These are phyloP conservation scores for Boeremia lycopersici DNA, from an alignment of 2,329 filamentous ascomycete species.

Conservation along the genomic window DNA sequence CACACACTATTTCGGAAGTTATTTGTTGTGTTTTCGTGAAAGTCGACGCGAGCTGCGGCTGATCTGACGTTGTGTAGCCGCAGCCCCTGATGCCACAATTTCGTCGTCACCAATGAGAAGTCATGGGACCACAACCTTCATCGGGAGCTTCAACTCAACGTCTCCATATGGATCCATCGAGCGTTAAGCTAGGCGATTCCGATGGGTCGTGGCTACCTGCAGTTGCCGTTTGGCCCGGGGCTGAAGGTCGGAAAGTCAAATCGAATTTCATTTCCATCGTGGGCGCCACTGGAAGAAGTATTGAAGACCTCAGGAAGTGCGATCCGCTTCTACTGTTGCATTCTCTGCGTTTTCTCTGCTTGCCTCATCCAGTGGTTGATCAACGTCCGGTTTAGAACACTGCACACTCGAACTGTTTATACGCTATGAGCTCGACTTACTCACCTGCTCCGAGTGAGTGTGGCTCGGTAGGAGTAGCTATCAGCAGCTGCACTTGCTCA, in stretches of 20 bases:
- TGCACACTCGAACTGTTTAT: not conserved
- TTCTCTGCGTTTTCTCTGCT: not conserved
- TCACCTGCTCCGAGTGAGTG: slow-evolving; percentile 7
- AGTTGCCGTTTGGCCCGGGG: not conserved
- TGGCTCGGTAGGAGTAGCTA: not conserved
- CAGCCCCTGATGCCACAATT: not conserved
- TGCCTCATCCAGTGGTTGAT: not conserved
- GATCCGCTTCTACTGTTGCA: not conserved
- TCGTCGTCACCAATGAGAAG: slow-evolving; percentile 1
- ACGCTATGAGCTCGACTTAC: slow-evolving; percentile 1
- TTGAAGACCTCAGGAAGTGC: not conserved
- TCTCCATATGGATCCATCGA: not conserved
- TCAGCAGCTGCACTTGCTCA: not conserved
- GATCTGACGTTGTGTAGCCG: not conserved
- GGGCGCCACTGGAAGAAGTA: not conserved
- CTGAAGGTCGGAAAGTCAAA: not conserved
- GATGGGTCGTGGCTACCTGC: not conserved
- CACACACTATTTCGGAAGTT: not conserved
- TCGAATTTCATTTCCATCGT: not conserved
- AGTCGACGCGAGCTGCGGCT: not conserved
- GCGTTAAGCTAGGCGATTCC: not conserved
- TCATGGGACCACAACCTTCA: not conserved
- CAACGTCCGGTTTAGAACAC: not conserved
- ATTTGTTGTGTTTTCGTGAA: not conserved
- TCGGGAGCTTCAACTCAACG: not conserved